Evolutionary conservation across 495 filamentous ascomycete genomes (phyloP), one percentile per base, ranked within the genome.

Genomic region (Aspergillus mulundensis): DNA sequence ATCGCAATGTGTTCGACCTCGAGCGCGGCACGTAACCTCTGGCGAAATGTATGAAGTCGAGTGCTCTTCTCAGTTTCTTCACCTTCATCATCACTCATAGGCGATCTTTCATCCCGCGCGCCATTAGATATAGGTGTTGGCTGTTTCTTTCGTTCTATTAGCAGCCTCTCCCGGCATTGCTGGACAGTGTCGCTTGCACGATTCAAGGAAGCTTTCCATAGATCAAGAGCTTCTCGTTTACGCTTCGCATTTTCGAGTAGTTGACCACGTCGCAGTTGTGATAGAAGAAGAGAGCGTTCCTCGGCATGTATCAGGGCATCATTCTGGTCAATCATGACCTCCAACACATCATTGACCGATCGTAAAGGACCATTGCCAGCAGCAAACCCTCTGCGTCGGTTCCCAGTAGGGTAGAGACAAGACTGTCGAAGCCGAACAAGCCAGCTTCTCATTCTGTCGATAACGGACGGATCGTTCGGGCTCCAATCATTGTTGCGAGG

Each of bases 291-390:
- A 8, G 68, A 64, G 20, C 91, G 80, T 61, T 95, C 85, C 49
- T 94, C 85, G 0, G 80, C 67, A 23, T 84, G 77, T 18, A 88
- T 79, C 3, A 70, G 60, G 18, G 73, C 70, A 24, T 91, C 85
- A 14, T 85, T 88, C 53, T 90, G 81, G 21, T 96, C 91, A 54
- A 96, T 85, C 93, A 97, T 96, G 4, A 85, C 84, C 39, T 89
- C 84, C 20, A 97, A 72, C 1, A 96, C 90, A 63, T 97, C 87
- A 15, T 81, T 78, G 6, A 96, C 86, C 7, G 91, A 93, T n/a
- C 86, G 76, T 47, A 94, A 69, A 7, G 87, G 85, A 0, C 82
- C 87, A 52, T 77, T 77, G 25, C 73, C 81, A 19, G 76, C 70
- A 4, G 89, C 88, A 6, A 95, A 71, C 0, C 83, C 83, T 53